These are phyloP conservation scores for Coprinellus aureogranulatus DNA, from an alignment of 768 basidiomycete genomes.

Conservation along the genomic window DNA sequence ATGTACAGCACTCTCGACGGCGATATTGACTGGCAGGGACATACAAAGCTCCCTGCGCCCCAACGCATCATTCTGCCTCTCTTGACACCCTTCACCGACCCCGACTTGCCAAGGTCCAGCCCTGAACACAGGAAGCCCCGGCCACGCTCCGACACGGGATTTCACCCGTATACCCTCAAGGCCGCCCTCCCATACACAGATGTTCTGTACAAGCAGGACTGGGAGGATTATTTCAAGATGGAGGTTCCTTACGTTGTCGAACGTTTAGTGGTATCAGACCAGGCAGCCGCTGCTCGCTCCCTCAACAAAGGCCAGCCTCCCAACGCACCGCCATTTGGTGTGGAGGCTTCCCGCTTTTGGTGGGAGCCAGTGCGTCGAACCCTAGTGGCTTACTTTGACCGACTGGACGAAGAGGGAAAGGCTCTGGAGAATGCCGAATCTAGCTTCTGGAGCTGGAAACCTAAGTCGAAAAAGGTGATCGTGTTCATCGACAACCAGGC, in stretches of 20 bases:
- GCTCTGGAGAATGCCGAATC: background rate
- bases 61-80: slow-evolving; percentile 75
- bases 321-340: slow-evolving; percentile 43
- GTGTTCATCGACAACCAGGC: slow-evolving; percentile 45
- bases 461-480: slow-evolving; percentile 33
- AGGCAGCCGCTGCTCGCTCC: slow-evolving; percentile 53
- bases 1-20: slow-evolving; percentile 65
- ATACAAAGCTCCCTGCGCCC: slow-evolving; percentile 59
- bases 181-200: slow-evolving; percentile 71
- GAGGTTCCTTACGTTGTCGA: slow-evolving; percentile 71
- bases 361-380: slow-evolving; percentile 58
- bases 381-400: slow-evolving; percentile 40
- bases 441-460: slow-evolving; percentile 19
- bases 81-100: slow-evolving; percentile 57
- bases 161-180: slow-evolving; percentile 72
- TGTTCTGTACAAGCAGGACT: slow-evolving; percentile 70
- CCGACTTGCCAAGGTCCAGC: slow-evolving; percentile 24
- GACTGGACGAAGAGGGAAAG: slow-evolving; percentile 4
- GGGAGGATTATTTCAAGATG: slow-evolving; percentile 70
- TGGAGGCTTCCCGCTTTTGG: slow-evolving; percentile 58
- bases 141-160: slow-evolving; percentile 54
- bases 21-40: slow-evolving; percentile 40
- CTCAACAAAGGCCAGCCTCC: slow-evolving; percentile 33
- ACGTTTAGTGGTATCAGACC: slow-evolving; percentile 74
- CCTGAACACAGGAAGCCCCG: slow-evolving; percentile 37